These are phyloP conservation scores for Kuraishia borneana DNA, from an alignment of 805 yeast species.

Conservation along the genomic window DNA sequence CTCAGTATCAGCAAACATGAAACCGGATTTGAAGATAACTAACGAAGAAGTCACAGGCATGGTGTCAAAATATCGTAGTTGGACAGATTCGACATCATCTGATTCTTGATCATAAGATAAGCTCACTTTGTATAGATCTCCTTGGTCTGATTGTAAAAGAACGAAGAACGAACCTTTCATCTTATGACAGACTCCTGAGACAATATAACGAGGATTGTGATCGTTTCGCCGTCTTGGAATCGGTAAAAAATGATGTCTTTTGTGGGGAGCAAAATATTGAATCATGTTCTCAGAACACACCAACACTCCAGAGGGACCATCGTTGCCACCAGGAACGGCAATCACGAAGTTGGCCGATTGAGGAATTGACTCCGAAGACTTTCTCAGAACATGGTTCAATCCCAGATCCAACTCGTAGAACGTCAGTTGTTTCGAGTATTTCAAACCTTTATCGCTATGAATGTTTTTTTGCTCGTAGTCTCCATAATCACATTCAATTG, in stretches of 20 bases:
- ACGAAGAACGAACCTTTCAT: constrained; percentile 55
- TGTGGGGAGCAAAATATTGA: constrained; percentile 33
- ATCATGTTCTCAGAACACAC: constrained; percentile 49
- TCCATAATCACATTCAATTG: constrained; percentile 54
- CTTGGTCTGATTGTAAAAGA: constrained; percentile 56
- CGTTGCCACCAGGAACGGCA: constrained; percentile 63
- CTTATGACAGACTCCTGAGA: constrained; percentile 53
- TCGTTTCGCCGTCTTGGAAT: constrained; percentile 38
- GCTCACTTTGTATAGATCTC: constrained; percentile 67
- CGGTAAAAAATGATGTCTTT: constrained; percentile 26
- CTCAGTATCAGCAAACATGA: constrained; percentile 56
- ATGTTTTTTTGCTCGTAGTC: constrained; percentile 17
- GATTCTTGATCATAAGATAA: constrained; percentile 28
- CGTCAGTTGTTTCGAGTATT: constrained; percentile 26
- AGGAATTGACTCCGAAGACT: constrained; percentile 27
- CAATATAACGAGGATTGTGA: constrained; percentile 23
- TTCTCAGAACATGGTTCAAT: constrained; percentile 58
- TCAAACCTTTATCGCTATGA: constrained; percentile 3
- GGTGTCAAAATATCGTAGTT: constrained; percentile 69
- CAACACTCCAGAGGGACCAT: constrained; percentile 61
- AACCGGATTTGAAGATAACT: constrained; percentile 64
- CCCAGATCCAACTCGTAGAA: constrained; percentile 84
- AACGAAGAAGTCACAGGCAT: constrained; percentile 47
- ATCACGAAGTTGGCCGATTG: constrained; percentile 39
- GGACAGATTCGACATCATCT: constrained; percentile 25